Evolutionary conservation across 1,139 yeast species (phyloP), one percentile per base, ranked within the genome.

Genomic region (Yamadazyma trypodendri): DNA sequence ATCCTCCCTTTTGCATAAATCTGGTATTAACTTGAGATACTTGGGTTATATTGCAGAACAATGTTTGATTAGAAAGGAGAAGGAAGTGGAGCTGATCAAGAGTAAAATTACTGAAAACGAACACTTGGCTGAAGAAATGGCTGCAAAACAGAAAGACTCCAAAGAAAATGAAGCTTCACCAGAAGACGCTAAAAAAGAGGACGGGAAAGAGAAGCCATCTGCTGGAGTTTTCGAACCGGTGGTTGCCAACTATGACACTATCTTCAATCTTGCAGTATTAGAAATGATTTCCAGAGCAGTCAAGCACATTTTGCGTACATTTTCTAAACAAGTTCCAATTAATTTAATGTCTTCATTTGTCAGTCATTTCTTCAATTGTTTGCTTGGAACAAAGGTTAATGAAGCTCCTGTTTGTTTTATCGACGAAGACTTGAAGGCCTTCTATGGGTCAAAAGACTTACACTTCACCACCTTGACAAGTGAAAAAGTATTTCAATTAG

Each of bases 1-100:
- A 52, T 68, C 88, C 22, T 68, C 72, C 29, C 60, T 74, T 38
- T 63, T 92, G 61, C 98, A 92, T 61, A 77, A 77, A 50, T 69
- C 72, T 37, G 98, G 98, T 70, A 83, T 92, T 56, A 90, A 88
- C 60, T 59, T 90, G 67, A 84, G 98, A 64, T 90, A 92, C 56
- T 71, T 92, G 52, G 97, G 97, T 44, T 64, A 60, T 36, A 56
- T 83, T 52, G 81, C 81, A 15, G 56, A 55, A 15, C 53, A 58
- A 41, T 60, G 63, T 33, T 38, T 52, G 24, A 36, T 24, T 3
- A 60, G 53, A 46, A 60, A 57, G 42, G 56, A 57, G 22, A 57
- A 55, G n/a, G 57, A 52, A 32, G 40, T 48, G 32, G 48, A 52
- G 29, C 46, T 49, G 22, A 42, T 54, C 24, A 57, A 56, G 30